phyloP scores from a whole-genome alignment of 2,329 filamentous ascomycete species.

The Cladorrhinum sp. region DNA sequence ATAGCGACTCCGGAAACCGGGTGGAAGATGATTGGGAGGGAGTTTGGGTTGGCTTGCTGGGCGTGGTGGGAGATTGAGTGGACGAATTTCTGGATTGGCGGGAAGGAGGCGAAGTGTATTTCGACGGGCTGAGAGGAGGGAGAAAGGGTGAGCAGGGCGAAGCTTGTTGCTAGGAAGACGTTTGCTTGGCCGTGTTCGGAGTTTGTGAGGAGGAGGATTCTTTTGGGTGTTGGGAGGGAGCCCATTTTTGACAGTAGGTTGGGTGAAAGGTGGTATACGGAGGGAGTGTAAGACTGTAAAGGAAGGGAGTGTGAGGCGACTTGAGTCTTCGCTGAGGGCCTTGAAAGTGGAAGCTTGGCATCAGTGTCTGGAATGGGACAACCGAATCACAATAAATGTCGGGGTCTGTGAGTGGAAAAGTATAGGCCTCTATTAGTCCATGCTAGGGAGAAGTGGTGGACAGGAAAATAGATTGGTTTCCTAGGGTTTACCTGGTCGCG shows the following conservation, averaged over 20 bases:
- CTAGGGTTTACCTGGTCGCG: not conserved
- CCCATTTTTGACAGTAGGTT: slow-evolving; percentile 15
- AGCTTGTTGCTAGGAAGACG: slow-evolving; percentile 36
- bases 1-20: slow-evolving; percentile 25
- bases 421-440: too few relatives aligned
- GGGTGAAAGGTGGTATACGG: not conserved
- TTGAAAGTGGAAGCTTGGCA: not conserved
- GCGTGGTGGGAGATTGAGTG: slow-evolving; percentile 20
- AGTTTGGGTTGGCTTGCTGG: slow-evolving; percentile 17
- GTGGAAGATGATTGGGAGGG: slow-evolving; percentile 29
- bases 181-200: slow-evolving; percentile 36
- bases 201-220: slow-evolving; percentile 35
- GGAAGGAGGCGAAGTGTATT: slow-evolving; percentile 37
- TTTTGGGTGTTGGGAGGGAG: slow-evolving; percentile 12
- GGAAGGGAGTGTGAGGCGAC: not conserved
- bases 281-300: not conserved
- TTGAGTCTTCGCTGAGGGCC: not conserved
- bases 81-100: slow-evolving; percentile 22
- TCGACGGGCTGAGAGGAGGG: slow-evolving; percentile 28
- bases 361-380: too few relatives aligned
- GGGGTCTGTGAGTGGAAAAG: not conserved
- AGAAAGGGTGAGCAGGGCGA: slow-evolving; percentile 32
- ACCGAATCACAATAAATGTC: too few relatives aligned
- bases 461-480: not conserved
- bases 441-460: too few relatives aligned